Evolutionary conservation across 176 grass and related monocot species (phyloP).

Genomic region (Cenchrus americanus): DNA sequence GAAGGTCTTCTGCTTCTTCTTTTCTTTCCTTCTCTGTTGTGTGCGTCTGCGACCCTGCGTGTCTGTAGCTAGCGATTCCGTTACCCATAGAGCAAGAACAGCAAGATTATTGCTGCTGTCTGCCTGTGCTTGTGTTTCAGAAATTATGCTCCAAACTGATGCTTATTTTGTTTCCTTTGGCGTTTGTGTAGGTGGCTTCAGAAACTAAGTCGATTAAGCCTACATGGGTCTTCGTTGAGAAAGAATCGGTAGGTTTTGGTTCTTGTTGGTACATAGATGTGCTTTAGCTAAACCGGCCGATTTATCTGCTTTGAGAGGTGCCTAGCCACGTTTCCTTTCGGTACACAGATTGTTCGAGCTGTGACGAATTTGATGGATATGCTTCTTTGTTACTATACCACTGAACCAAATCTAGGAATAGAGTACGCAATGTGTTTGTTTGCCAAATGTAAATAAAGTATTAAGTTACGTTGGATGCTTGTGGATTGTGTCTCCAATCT

Average conservation of each 20-base stretch:
- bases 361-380: not conserved
- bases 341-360: not conserved
- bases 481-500: not conserved
- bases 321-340: slow-evolving; percentile 1
- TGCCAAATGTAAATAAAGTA: not conserved
- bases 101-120: not conserved
- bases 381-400: not conserved
- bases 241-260: slow-evolving; percentile 22
- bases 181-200: not conserved
- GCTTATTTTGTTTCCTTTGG: not conserved
- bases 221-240: not conserved
- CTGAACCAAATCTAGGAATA: not conserved
- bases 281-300: not conserved
- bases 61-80: not conserved
- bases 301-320: slow-evolving; percentile 4
- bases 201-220: not conserved
- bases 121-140: not conserved
- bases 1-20: not conserved
- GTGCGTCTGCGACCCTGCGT: not conserved
- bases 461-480: not conserved
- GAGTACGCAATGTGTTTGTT: not conserved
- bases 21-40: not conserved
- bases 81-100: not conserved
- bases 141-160: not conserved
- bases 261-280: slow-evolving; percentile 9